Percentiles rank a stretch among this genome's conserved stretches.
phyloP scores from a whole-genome alignment of 1,284 basidiomycete species.

The Leccinum cinnamomeum region DNA sequence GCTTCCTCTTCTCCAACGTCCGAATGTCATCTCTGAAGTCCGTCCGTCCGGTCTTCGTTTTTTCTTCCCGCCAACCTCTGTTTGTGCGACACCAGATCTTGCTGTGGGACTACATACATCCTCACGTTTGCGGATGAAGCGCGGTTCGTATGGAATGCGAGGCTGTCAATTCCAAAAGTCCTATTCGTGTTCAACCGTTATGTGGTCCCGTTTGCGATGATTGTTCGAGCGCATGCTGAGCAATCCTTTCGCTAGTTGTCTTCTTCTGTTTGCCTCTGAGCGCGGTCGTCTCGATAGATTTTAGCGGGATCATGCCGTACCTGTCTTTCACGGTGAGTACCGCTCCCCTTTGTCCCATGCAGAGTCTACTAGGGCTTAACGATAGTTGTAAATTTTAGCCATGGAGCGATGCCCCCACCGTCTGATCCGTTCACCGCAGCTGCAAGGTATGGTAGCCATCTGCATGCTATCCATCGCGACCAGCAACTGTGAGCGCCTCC shows the following conservation, averaged over 20 bases:
- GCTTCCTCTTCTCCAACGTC: not conserved
- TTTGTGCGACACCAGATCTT: conserved; percentile 28
- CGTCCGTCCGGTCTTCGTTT: not conserved
- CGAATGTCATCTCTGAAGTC: not conserved
- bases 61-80: not conserved
- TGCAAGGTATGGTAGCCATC: conserved; percentile 39
- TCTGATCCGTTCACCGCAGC: conserved; percentile 20
- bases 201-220: conserved; percentile 40
- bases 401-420: not conserved
- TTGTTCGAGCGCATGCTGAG: conserved; percentile 41
- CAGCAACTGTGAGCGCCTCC: conserved; percentile 38
- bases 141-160: conserved; percentile 33
- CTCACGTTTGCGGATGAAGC: too few relatives aligned
- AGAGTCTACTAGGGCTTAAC: not conserved
- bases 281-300: conserved; percentile 16
- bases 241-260: not conserved
- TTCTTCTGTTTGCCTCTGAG: not conserved
- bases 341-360: not conserved
- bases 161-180: conserved; percentile 40
- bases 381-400: conserved; percentile 19
- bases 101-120: too few relatives aligned
- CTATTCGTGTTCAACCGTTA: conserved; percentile 51
- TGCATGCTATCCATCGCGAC: conserved; percentile 39
- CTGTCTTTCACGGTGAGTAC: conserved; percentile 23
- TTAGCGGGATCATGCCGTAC: conserved; percentile 23